Percentiles rank a stretch among this genome's conserved stretches.
Conservation (phyloP, 768 basidiomycete species). For the Tephrocybe sp. region DNA sequence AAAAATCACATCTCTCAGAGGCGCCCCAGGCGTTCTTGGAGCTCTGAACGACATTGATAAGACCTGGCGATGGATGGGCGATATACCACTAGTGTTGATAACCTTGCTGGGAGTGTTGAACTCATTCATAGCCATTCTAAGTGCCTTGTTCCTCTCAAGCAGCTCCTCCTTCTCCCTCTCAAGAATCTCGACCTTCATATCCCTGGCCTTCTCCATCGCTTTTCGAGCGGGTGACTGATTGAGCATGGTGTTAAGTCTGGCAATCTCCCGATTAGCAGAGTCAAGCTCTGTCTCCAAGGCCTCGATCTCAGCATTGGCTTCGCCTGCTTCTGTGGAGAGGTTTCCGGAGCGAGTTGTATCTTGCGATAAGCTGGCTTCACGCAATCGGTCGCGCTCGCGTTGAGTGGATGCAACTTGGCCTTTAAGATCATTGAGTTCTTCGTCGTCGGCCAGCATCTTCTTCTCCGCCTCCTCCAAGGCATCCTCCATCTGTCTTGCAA, state of each 20-base stretch:
- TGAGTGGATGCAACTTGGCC: slow-evolving; percentile 54
- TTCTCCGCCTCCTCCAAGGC: slow-evolving; percentile 74
- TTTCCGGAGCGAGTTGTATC: slow-evolving; percentile 21
- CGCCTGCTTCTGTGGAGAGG: slow-evolving; percentile 29
- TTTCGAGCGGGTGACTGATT: slow-evolving; percentile 74
- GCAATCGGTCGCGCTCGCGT: slow-evolving; percentile 49
- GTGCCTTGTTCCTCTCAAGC: slow-evolving; percentile 62
- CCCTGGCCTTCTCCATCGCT: slow-evolving; percentile 76
- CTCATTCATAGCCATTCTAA: slow-evolving; percentile 53
- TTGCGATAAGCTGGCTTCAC: slow-evolving; percentile 37
- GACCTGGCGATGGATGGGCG: slow-evolving; percentile 76
- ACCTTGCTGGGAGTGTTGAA: slow-evolving; percentile 59
- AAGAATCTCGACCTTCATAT: slow-evolving; percentile 71
- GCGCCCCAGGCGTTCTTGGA: slow-evolving; percentile 79
- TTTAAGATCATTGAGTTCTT: slow-evolving; percentile 49
- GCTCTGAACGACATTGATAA: slow-evolving; percentile 65
- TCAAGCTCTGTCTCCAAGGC: slow-evolving; percentile 76
- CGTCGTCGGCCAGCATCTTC: slow-evolving; percentile 66
- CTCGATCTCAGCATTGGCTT: slow-evolving; percentile 57
- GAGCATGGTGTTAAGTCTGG: slow-evolving; percentile 62
- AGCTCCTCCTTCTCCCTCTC: slow-evolving; percentile 79
- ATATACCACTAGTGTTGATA: slow-evolving; percentile 58
- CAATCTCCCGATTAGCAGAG: slow-evolving; percentile 74
- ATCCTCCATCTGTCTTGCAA: slow-evolving; percentile 69
- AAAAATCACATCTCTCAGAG: slow-evolving; percentile 71